Evolutionary conservation across 495 filamentous ascomycete genomes (phyloP), one percentile per base, ranked within the genome.

Genomic region (Amorphotheca resinae): DNA sequence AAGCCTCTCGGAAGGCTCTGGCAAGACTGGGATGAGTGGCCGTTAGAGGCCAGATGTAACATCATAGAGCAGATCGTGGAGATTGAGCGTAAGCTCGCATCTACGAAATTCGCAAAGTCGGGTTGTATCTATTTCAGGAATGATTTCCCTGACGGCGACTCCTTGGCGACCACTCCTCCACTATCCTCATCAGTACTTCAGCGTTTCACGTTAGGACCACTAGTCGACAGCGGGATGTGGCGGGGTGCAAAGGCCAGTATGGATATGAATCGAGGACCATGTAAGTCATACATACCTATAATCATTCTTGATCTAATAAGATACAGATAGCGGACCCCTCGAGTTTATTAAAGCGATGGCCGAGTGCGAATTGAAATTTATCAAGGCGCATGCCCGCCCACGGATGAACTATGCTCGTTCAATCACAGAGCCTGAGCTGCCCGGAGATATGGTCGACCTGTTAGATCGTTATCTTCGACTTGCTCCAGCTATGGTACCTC

Each of bases 381-480:
- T 46, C n/a, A 41, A 40, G 34, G 22, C 35, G 4, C 28, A 46
- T 46, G 36, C 36, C 14, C 38, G 31, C 34, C 37, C 26, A 7
- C 25, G 44, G 22, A 40, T 46, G 37, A 46, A 46, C 25, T 46
- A 41, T 15, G 17, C 25, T 46, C 44, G 44, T 12, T 48, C 50
- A 9, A 9, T 38, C 22, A 39, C 28, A 12, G 36, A 44, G 18
- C 41, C 35, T 16, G 45, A 52, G 35, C 25, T 31, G 17, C 35
- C 45, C 25, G 32, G 38, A 0, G 45, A 48, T 15, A 26, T 40
- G 6, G 28, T 52, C 20, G 35, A 32, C 16, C 41, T 48, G 1
- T 32, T 52, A 17, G 21, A 48, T 32, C 40, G 32, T 33, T 52
- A 52, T 42, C 50, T 52, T 28, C 32, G 11, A 30, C 44, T 48